Base-by-base conservation (phyloP, 352 stramenopile species). In the Globisporangium megalacanthum region DNA sequence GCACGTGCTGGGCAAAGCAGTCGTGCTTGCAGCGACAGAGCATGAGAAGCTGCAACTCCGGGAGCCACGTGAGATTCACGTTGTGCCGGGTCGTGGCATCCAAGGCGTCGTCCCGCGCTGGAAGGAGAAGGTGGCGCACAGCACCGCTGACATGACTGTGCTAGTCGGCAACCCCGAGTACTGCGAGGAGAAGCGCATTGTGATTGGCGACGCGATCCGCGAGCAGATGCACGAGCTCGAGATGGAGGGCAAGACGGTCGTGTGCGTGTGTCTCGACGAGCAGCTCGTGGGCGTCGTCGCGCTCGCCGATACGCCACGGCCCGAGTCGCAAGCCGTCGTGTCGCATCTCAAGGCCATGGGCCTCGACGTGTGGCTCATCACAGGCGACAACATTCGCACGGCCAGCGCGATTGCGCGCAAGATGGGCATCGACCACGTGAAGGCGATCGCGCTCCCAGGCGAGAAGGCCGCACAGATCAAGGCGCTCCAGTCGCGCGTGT, bases 381-480 rank as follows among this genome's bases (percentile, higher is more conserved):
- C 85, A 7, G 87, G 97, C 19, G 96, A 99, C 69, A 95, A 97
- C 56, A 79, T 95, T 42, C 86, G 89, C 17, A 97, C 94, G 6
- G 96, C 95, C 9, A 86, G 77, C 19, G 79, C 87, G 0, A 90
- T 98, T 44, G 94, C 85, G 2, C 73, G 77, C 41, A 73, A 96
- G 66, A 83, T 98, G 64, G 92, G 88, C 25, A 91, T 98, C 22
- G 75, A 88, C 54, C 72, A 88, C 51, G 83, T 95, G 25, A 90
- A 84, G 65, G 86, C 88, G 0, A 77, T 97, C 59, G 79, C 97
- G 20, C 73, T 98, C 4, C 95, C 95, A 3, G 92, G 94, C 46
- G 91, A 98, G 64, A 99, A 99, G 64, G 82, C 96, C 4, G 75
- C 93, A 49, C 89, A 94, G 64, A 92, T 99, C 58, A 91, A 89